Conservation (phyloP, 805 yeast species). For the Maudiozyma serrabonitensis region DNA sequence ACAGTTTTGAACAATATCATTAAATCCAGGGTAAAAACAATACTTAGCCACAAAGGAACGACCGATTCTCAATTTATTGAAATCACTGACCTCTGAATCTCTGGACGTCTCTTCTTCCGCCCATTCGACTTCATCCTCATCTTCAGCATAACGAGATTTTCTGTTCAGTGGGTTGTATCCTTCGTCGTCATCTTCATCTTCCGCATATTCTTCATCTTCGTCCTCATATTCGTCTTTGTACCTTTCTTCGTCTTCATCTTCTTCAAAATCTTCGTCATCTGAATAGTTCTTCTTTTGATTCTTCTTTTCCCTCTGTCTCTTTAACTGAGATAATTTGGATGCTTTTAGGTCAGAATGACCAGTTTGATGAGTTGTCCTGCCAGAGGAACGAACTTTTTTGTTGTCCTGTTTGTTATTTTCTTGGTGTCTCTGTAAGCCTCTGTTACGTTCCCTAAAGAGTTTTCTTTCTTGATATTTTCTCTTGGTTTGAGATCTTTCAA, state of each 20-base stretch:
- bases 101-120: slow-evolving; percentile 36
- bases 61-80: slow-evolving; percentile 69
- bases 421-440: slow-evolving; percentile 31
- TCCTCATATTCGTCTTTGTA: slow-evolving; percentile 37
- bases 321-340: slow-evolving; percentile 60
- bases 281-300: slow-evolving; percentile 34
- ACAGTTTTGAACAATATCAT: slow-evolving; percentile 57
- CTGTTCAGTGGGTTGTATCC: slow-evolving; percentile 30
- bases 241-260: slow-evolving; percentile 32
- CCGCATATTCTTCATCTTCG: slow-evolving; percentile 30
- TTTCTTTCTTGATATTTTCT: slow-evolving; percentile 79
- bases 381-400: slow-evolving; percentile 22
- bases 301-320: slow-evolving; percentile 64
- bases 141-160: slow-evolving; percentile 30
- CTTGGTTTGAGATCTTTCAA: slow-evolving; percentile 87
- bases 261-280: slow-evolving; percentile 39
- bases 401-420: slow-evolving; percentile 19
- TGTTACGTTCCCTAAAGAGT: slow-evolving; percentile 75
- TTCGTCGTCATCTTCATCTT: slow-evolving; percentile 37
- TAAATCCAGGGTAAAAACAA: slow-evolving; percentile 77
- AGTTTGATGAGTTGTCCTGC: slow-evolving; percentile 32
- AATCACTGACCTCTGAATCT: slow-evolving; percentile 47
- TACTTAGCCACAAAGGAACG: slow-evolving; percentile 65
- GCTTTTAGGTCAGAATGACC: slow-evolving; percentile 32
- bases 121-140: slow-evolving; percentile 42